Conservation (phyloP, 1,139 yeast genomes). For the Williopsis jadinii region DNA sequence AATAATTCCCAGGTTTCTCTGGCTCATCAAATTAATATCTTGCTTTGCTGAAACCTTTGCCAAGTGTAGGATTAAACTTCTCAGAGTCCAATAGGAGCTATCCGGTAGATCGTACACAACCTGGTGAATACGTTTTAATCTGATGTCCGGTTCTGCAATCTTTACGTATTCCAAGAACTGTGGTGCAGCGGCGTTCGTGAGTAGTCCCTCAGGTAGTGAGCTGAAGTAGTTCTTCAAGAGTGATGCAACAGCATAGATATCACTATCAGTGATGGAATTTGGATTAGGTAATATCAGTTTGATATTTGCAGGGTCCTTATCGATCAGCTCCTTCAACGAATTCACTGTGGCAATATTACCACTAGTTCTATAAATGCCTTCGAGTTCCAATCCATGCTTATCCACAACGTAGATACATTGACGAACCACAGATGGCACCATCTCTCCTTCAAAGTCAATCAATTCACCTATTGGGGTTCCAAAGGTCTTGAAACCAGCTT, state of each 20-base stretch:
- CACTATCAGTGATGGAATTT: constrained; percentile 53
- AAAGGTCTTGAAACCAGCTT: constrained; percentile 50
- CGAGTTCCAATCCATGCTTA: constrained; percentile 72
- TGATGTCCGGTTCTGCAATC: constrained; percentile 48
- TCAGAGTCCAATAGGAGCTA: constrained; percentile 86
- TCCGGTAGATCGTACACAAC: constrained; percentile 87
- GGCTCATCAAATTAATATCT: constrained; percentile 68
- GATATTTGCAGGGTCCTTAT: constrained; percentile 67
- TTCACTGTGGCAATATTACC: constrained; percentile 75
- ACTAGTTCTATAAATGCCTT: constrained; percentile 83
- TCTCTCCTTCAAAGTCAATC: constrained; percentile 77
- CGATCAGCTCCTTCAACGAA: constrained; percentile 65
- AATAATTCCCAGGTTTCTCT: constrained; percentile 69
- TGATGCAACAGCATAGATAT: constrained; percentile 68
- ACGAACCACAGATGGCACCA: constrained; percentile 86
- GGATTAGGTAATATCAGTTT: constrained; percentile 46
- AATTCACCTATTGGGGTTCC: constrained; percentile 75
- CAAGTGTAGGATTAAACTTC: constrained; percentile 80
- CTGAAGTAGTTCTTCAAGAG: constrained; percentile 61
- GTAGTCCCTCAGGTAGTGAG: constrained; percentile 62
- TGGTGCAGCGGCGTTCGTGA: constrained; percentile 50
- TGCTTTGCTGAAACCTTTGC: constrained; percentile 64
- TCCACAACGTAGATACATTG: constrained; percentile 87
- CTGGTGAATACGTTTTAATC: constrained; percentile 76
- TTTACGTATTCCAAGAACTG: constrained; percentile 70